Evolutionary conservation across 106 monocot genomes (phyloP), one percentile per base, ranked within the genome.

Genomic region (Allium fistulosum): DNA sequence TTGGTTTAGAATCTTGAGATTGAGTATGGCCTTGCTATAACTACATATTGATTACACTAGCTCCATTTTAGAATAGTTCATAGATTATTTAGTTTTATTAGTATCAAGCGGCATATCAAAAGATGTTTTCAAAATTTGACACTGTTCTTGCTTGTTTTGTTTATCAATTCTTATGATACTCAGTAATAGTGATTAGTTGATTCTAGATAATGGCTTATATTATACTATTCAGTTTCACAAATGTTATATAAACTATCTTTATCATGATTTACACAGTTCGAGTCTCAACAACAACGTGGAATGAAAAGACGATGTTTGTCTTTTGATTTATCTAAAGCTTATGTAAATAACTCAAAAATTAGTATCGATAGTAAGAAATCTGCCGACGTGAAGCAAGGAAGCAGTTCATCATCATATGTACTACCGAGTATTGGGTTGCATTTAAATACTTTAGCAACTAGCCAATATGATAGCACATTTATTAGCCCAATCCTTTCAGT

Each of bases 391-490:
- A 97, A 77, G 27, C 51, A 75, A 76, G 69, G 67, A 50, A 64
- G 48, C 71, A 57, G 74, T 64, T 53, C 69, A 26, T 71, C 72
- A 48, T 63, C 74, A 62, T 64, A 66, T 45, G 27, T 81, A 13
- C 72, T 86, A 58, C 92, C 92, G 72, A 74, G 87, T 48, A 97
- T 97, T 72, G 97, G 97, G 18, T 74, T 97, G 76, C 97, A 97
- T 76, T 80, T 97, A 78, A 97, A 97, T 78, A 65, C 92, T 76
- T 80, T 97, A 71, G 78, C 97, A 10, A 61, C 82, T 64, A 71
- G 78, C 11, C 75, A 82, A 18, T 84, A 79, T 58, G 89, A 83
- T 71, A 80, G 71, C 65, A 49, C 74, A 62, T 73, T 80, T 57
- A 28, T 70, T 65, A 65, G 71, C 51, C 46, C 74, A 9, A 67